Evolutionary conservation across 2,329 filamentous ascomycete species (phyloP).

Genomic region (Talaromyces funiculosus): DNA sequence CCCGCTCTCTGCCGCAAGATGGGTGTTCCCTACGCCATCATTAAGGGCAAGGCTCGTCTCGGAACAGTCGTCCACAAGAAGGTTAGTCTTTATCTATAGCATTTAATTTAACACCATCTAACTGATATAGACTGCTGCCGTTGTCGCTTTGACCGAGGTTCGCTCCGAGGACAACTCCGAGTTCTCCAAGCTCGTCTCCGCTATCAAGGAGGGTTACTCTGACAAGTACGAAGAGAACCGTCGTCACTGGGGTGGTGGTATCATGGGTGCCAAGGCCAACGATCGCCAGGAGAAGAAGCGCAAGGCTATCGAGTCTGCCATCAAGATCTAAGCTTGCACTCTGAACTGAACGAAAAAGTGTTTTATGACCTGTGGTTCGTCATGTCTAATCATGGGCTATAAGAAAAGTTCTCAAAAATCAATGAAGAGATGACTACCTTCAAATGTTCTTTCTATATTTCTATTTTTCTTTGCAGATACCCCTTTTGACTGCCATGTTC

Average conservation of each 20-base stretch:
- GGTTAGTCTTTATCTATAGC: constrained; percentile 46
- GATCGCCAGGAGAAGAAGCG: constrained; percentile 74
- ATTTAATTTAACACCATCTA: background rate
- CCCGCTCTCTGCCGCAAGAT: constrained; percentile 99
- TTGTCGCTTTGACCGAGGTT: constrained; percentile 92
- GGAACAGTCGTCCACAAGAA: constrained; percentile 99
- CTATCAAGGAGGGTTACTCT: constrained; percentile 96
- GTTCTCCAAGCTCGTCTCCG: constrained; percentile 90
- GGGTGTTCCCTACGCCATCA: constrained; percentile 97
- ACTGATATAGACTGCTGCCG: constrained; percentile 71
- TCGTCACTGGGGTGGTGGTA: constrained; percentile 98
- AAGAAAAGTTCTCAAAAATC: constrained; percentile 7
- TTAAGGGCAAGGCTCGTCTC: constrained; percentile 99
- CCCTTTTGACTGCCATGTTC: constrained; percentile 2
- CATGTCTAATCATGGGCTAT: constrained; percentile 1
- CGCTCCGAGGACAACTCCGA: constrained; percentile 97
- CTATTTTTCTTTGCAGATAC: constrained; percentile 10
- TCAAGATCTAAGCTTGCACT: constrained; percentile 77
- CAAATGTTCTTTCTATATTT: constrained; percentile 1
- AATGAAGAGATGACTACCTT: constrained; percentile 13
- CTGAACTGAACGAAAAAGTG: background rate
- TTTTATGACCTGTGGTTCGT: constrained; percentile 3
- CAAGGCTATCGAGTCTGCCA: constrained; percentile 88
- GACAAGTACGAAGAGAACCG: constrained; percentile 90
- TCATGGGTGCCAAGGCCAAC: constrained; percentile 95